Base-by-base conservation (phyloP, 2,329 filamentous ascomycete species). In the Colletotrichum chrysophilum region DNA sequence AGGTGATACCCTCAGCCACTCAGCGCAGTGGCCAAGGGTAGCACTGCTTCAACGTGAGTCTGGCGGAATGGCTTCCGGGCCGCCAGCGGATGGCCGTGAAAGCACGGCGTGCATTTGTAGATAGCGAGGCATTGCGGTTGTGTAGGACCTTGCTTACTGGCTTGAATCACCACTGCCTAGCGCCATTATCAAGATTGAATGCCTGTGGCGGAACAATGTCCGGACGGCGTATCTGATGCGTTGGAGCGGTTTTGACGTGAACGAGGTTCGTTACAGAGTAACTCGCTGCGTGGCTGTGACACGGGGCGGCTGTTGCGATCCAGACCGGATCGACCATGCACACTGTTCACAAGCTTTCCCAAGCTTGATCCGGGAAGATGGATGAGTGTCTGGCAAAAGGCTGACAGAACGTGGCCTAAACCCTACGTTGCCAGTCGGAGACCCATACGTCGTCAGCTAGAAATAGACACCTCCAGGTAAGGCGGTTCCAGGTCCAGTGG, bases 291-390 rank as follows among this genome's bases (percentile, higher is more conserved):
- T 64, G 18, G 55, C 18, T 28, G 21, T 56, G 21, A 26, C 28
- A 48, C 43, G 43, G 38, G 55, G 55, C 43, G 36, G 28, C 62
- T 32, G 43, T 65, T 52, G 73, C 64, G 70, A 73, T 65, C 70
- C 21, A 68, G 73, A 75, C 70, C 56, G 28, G 21, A 73, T 69
- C 74, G 58, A 36, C 65, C 43, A 76, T 70, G 58, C 64, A 74
- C 65, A 52, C 58, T 32, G 34, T 65, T 65, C 34, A 52, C 58
- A 65, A 67, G 43, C 28, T 48, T 65, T 58, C 21, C 26, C 32
- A 73, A 73, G 56, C 64, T 73, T 56, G 32, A 52, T 48, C 56
- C 48, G 34, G 58, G 48, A 73, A 38, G 43, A 62, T 58, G 62
- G 69, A 62, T 71, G 68, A 62, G 55, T 61, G 64, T 34, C 38